phyloP scores from a whole-genome alignment of 306 rosid genomes.

The Rosa chinensis region DNA sequence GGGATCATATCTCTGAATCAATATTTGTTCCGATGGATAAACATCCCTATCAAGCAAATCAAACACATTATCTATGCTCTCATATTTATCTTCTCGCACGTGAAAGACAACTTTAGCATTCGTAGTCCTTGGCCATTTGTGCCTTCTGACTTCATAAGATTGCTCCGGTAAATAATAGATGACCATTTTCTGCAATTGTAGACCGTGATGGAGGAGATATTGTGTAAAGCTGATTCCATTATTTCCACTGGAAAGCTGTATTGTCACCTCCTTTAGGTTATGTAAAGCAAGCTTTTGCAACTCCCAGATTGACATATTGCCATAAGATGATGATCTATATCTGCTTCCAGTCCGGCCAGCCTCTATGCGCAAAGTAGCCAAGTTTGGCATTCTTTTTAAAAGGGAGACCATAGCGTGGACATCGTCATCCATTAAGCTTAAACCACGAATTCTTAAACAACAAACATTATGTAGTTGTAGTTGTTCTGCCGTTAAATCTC shows the following conservation, averaged over 20 bases:
- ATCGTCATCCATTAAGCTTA: background rate
- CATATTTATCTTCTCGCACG: too few species aligned
- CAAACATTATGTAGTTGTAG: background rate
- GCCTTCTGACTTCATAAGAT: background rate
- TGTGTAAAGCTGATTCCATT: background rate
- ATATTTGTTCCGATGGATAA: too few species aligned
- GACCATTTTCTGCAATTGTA: background rate
- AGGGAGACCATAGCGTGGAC: background rate
- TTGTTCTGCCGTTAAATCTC: background rate
- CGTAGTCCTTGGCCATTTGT: background rate
- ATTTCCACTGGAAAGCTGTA: background rate
- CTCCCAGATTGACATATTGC: too few species aligned
- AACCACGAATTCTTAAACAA: background rate
- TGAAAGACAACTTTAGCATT: background rate
- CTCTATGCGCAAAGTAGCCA: background rate
- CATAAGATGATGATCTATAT: too few species aligned
- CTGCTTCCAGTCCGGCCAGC: background rate
- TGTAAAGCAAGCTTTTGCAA: background rate
- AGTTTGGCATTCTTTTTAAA: background rate
- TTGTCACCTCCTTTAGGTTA: background rate
- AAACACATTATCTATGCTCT: too few species aligned
- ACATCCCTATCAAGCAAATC: too few species aligned
- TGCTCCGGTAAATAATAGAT: background rate
- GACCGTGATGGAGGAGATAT: background rate
- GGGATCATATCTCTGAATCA: too few species aligned